Percentiles rank a stretch among this genome's conserved stretches.
phyloP scores from a whole-genome alignment of 31 red algal genomes.

The Porphyra umbilicalis region DNA sequence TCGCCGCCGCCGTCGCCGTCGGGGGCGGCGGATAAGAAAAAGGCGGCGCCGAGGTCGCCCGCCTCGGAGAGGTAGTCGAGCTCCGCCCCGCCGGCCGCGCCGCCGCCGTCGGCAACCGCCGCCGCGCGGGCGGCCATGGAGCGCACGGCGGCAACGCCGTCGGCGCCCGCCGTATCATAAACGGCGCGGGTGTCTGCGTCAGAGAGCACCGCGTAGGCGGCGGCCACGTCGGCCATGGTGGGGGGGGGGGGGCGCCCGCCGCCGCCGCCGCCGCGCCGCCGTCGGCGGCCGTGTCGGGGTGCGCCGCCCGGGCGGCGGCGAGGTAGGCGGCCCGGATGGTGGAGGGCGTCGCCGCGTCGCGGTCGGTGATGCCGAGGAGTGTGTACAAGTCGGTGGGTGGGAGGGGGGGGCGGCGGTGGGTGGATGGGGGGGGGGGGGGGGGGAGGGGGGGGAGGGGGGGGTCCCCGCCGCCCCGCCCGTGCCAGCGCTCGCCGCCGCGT shows the following conservation, averaged over 20 bases:
- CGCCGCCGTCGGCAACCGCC: constrained; percentile 10
- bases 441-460: background rate
- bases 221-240: constrained; percentile 26
- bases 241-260: background rate
- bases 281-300: constrained; percentile 17
- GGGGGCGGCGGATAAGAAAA: constrained; percentile 15
- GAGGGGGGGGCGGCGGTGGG: background rate
- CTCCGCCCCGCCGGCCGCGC: constrained; percentile 33
- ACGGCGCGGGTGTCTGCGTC: constrained; percentile 48
- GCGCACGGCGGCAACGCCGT: constrained; percentile 47
- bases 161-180: constrained; percentile 69
- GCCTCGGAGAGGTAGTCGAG: constrained; percentile 65
- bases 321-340: constrained; percentile 47
- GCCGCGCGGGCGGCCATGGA: constrained; percentile 42
- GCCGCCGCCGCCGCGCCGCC: background rate
- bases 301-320: constrained; percentile 27
- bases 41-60: constrained; percentile 35
- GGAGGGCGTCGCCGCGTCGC: background rate
- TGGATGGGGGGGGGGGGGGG: background rate
- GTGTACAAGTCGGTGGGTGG: background rate
- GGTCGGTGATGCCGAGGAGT: background rate
- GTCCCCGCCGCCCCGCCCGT: too few relatives aligned
- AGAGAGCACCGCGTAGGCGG: constrained; percentile 60
- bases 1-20: background rate
- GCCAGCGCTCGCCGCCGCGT: too few relatives aligned